phyloP scores from a whole-genome alignment of 441 rosid genomes.

The Erodium trifolium region DNA sequence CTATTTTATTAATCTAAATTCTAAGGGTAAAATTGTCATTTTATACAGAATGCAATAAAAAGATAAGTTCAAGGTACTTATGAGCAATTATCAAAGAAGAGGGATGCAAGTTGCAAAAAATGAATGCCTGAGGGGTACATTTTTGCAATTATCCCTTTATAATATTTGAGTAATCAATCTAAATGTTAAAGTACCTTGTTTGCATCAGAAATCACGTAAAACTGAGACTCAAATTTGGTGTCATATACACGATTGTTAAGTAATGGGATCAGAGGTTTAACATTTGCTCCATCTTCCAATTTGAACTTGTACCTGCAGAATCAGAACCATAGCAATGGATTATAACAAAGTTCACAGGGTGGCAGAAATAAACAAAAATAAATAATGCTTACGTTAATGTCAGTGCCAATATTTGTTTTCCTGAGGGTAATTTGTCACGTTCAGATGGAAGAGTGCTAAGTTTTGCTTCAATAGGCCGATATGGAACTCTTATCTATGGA shows the following conservation, averaged over 20 bases:
- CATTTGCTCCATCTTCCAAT: slow-evolving; percentile 87
- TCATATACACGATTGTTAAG: slow-evolving; percentile 94
- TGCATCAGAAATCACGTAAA: slow-evolving; percentile 81
- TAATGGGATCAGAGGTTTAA: slow-evolving; percentile 79
- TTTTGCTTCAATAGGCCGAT: slow-evolving; percentile 75
- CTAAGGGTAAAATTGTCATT: no score
- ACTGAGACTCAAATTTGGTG: slow-evolving; percentile 93
- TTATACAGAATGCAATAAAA: no score
- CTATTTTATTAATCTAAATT: no score
- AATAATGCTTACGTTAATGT: slow-evolving; percentile 58
- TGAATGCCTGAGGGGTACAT: no score
- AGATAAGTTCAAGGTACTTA: no score
- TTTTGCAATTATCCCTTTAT: no score
- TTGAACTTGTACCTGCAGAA: slow-evolving; percentile 78
- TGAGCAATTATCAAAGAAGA: no score
- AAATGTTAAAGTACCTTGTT: slow-evolving; percentile 54
- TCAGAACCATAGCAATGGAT: slow-evolving; percentile 18
- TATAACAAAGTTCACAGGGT: slow-evolving; percentile 7
- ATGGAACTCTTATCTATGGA: slow-evolving; percentile 73
- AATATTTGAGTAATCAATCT: no score
- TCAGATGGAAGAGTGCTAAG: slow-evolving; percentile 54
- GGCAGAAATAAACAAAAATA: slow-evolving; percentile 14
- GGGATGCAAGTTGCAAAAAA: no score
- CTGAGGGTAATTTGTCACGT: slow-evolving; percentile 89
- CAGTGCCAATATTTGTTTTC: slow-evolving; percentile 83